phyloP scores from a whole-genome alignment of 2,329 filamentous ascomycete species.

The Colletotrichum sp. region DNA sequence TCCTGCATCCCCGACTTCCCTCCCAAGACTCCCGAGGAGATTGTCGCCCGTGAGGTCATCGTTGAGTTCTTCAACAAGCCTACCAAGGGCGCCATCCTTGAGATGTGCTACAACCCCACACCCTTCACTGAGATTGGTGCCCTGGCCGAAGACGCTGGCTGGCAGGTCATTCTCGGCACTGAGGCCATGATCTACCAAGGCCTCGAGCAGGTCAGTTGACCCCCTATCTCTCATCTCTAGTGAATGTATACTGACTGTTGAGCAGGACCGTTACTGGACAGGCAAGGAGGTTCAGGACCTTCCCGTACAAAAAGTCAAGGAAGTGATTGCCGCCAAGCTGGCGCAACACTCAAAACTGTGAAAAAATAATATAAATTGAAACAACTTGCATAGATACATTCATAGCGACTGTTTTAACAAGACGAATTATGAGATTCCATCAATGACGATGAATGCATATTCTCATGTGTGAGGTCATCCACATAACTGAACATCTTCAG shows the following conservation, averaged over 20 bases:
- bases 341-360: slow-evolving; percentile 33
- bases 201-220: slow-evolving; percentile 59
- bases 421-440: neutral
- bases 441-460: neutral
- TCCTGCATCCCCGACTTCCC: slow-evolving; percentile 78
- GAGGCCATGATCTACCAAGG: slow-evolving; percentile 82
- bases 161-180: slow-evolving; percentile 77
- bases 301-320: slow-evolving; percentile 64
- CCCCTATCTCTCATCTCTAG: neutral
- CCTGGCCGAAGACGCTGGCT: slow-evolving; percentile 64
- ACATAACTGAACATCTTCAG: neutral
- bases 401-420: slow-evolving; percentile 10
- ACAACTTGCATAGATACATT: slow-evolving; percentile 6
- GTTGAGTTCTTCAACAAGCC: slow-evolving; percentile 50
- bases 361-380: slow-evolving; percentile 13
- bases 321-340: slow-evolving; percentile 49
- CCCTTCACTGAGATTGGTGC: slow-evolving; percentile 71
- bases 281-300: slow-evolving; percentile 62
- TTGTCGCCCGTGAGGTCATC: slow-evolving; percentile 59
- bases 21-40: slow-evolving; percentile 69
- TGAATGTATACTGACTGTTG: neutral
- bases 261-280: slow-evolving; percentile 63
- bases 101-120: slow-evolving; percentile 84
- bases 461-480: neutral
- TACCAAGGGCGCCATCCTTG: slow-evolving; percentile 71